A percentile compares a stretch with the other conserved stretches of the same genome.
These are phyloP conservation scores for Brassica napus DNA, from an alignment of 345 rosid genomes.

Conservation along the genomic window Da-Ae NC_063435.1:4407001-4407500, in stretches of 20 bases:
- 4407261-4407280: conserved; percentile 36
- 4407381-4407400: background rate
- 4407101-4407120: conserved; percentile 5
- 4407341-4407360: background rate
- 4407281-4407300: background rate
- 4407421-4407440: background rate
- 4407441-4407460: conserved; percentile 65
- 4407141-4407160: background rate
- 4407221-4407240: conserved; percentile 53
- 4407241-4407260: conserved; percentile 46
- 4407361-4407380: background rate
- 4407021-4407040: conserved; percentile 10
- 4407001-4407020: conserved; percentile 19
- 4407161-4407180: background rate
- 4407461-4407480: conserved; percentile 86
- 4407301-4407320: conserved; percentile 55
- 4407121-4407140: background rate
- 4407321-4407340: conserved; percentile 52
- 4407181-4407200: conserved; percentile 4
- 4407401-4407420: background rate
- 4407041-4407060: conserved; percentile 25
- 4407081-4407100: conserved; percentile 28
- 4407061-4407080: conserved; percentile 35
- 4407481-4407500: conserved; percentile 74
- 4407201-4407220: conserved; percentile 32